These are phyloP conservation scores for Xylariaceae sp. DNA, from an alignment of 2,329 filamentous ascomycete genomes.

Conservation along the genomic window DNA sequence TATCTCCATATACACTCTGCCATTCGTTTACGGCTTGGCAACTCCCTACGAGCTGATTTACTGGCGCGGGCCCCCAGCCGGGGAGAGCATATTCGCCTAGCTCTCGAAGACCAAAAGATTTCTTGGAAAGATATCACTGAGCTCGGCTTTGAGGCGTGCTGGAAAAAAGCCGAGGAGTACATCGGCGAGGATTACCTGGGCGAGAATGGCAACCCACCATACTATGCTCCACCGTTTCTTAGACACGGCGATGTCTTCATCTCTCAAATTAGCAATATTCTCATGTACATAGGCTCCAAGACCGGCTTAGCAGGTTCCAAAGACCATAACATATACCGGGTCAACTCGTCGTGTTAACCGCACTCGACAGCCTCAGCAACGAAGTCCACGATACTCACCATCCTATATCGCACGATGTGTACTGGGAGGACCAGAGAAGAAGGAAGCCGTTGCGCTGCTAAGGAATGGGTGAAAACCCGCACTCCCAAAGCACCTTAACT, in stretches of 20 bases:
- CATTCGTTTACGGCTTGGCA: no score
- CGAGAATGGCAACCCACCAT: slow-evolving; percentile 55
- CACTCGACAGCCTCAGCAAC: slow-evolving; percentile 63
- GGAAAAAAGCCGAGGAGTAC: slow-evolving; percentile 27
- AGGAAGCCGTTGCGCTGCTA: slow-evolving; percentile 56
- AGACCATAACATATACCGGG: slow-evolving; percentile 42
- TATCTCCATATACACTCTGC: no score
- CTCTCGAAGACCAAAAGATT: slow-evolving; percentile 62
- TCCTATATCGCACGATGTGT: slow-evolving; percentile 52
- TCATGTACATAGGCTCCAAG: slow-evolving; percentile 61
- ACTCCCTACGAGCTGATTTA: slow-evolving; percentile 59
- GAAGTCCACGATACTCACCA: slow-evolving; percentile 74
- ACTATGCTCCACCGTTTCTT: slow-evolving; percentile 64
- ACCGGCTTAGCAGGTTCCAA: slow-evolving; percentile 48
- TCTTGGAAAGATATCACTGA: slow-evolving; percentile 57
- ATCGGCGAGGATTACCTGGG: slow-evolving; percentile 38
- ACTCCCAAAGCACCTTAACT: slow-evolving; percentile 66
- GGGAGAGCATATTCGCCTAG: slow-evolving; percentile 68
- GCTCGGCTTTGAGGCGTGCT: slow-evolving; percentile 3
- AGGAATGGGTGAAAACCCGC: slow-evolving; percentile 54
- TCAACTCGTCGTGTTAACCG: slow-evolving; percentile 63
- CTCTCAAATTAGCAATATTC: slow-evolving; percentile 66
- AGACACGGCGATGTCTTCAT: slow-evolving; percentile 57
- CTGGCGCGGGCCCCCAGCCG: slow-evolving; percentile 68
- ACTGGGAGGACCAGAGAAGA: slow-evolving; percentile 74